Evolutionary conservation across 768 basidiomycete genomes (phyloP), one percentile per base, ranked within the genome.

Genomic region (Xerocomus brunneocitrinus): DNA sequence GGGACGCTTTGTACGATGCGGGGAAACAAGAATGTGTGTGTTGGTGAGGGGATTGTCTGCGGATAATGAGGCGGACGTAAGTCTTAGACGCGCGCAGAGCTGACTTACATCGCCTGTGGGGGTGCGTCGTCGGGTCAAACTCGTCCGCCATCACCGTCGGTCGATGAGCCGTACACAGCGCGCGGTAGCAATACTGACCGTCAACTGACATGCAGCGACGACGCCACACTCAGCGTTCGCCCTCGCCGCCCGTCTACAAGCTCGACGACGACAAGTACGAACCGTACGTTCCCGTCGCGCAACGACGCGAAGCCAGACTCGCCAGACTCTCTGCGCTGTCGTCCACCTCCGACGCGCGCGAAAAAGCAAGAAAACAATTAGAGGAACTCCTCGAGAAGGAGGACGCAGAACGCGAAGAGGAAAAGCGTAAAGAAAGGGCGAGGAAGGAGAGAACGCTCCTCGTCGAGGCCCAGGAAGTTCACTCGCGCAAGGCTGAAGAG

Each of bases 401-500:
- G 63, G 90, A 90, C 63, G 84, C 78, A 36, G 85, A 89, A 56
- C 80, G 83, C 46, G 91, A 93, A 61, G 89, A 92, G 62, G 90
- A 95, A 65, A 68, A 74, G 49, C 75, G 77, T 32, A 80, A 80
- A 59, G 92, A 95, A 67, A 84, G 79, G 62, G 80, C 83, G 19
- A 72, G 95, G 56, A 87, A 84, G 68, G 92, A 95, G 72, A 74
- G 92, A 61, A 97, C 94, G 0, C 72, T 99, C 45, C 73, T 99
- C 47, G 69, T 93, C 63, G 94, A 97, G 67, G 97, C 97, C 1
- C 93, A 98, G 71, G 95, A 98, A 65, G 95, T 98, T 31, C 92
- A 95, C 64, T 78, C 79, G 25, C 78, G 78, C 68, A 91, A 87
- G 70, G 91, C 88, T 4, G 79, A 76, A 50, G 90, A 95, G 74